Evolutionary conservation across 345 rosid genomes (phyloP).

Genomic region (Rhodamnia argentea): DNA sequence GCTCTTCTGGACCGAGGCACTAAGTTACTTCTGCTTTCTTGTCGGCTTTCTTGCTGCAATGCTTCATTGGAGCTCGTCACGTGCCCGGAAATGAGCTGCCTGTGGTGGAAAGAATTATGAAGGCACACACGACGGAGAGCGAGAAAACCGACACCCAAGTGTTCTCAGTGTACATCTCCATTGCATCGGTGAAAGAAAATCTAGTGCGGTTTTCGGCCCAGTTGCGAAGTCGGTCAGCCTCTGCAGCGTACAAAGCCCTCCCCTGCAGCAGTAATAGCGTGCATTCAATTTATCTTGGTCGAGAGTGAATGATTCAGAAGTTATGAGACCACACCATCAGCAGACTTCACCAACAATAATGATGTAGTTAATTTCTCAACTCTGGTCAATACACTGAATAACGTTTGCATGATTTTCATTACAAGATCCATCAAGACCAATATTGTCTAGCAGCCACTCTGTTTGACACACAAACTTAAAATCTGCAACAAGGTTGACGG

Average conservation of each 20-base stretch:
- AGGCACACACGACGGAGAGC: conserved; percentile 89
- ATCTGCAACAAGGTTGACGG: not conserved
- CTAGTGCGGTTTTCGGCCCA: conserved; percentile 88
- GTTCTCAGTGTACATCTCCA: conserved; percentile 89
- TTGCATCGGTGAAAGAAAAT: conserved; percentile 80
- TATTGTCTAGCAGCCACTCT: not conserved
- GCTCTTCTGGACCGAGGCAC: not conserved
- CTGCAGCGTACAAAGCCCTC: conserved; percentile 82
- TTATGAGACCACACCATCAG: not conserved
- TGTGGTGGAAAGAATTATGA: conserved; percentile 69
- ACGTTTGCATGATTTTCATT: not conserved
- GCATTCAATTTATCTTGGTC: not conserved
- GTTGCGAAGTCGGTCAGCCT: conserved; percentile 77
- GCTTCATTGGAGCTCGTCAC: not conserved
- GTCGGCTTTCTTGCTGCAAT: not conserved
- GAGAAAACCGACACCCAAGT: conserved; percentile 94
- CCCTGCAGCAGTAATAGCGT: conserved; percentile 28
- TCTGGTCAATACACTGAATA: not conserved
- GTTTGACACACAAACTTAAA: not conserved
- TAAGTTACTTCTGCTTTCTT: not conserved
- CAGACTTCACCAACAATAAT: not conserved
- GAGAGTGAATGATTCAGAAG: not conserved
- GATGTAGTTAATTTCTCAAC: not conserved
- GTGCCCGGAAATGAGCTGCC: conserved; percentile 53
- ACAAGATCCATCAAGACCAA: not conserved